Evolutionary conservation across 2,329 filamentous ascomycete genomes (phyloP), one percentile per base, ranked within the genome.

Genomic region (Fusarium sp.): DNA sequence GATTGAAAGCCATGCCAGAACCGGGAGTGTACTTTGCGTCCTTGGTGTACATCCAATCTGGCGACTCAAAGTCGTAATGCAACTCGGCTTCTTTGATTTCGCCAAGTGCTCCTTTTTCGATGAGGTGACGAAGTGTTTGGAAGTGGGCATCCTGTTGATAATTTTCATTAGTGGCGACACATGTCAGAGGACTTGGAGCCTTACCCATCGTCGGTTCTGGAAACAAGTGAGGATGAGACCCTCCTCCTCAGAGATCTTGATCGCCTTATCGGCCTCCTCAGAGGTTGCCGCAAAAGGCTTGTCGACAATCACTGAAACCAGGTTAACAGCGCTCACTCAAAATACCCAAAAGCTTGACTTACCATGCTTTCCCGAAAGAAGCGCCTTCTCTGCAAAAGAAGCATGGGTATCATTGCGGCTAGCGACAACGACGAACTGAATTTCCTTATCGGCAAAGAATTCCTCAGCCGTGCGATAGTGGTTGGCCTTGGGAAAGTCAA

Each of bases 51-150:
- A 83, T 67, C 81, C 81, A 84, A 2, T 72, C 41, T 0, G 82
- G 78, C 1, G 76, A 76, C 35, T 81, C 80, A 37, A 83, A 85
- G 71, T 91, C 89, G 59, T 90, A 91, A 75, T 90, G 88, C 5
- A 88, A 84, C 69, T 91, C 85, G 49, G 88, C 90, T 66, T 91
- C 89, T 36, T 85, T 84, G 47, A 91, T 80, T 3, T 88, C 83
- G 17, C 89, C 89, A 0, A 72, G 21, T 15, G 70, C 70, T 10
- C 57, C 58, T 17, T 66, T 57, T 0, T 57, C 41, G 1, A 70
- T 18, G 0, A 72, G 53, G 6, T 63, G 46, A 5, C 57, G 61
- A 1, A 72, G 58, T 5, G 70, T 71, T 11, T 51, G 56, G 8
- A 71, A 72, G 21, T 70, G 70, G 4, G 67, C 70, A 18, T 72